phyloP scores from a whole-genome alignment of 2,329 filamentous ascomycete species.

The Ilyonectria robusta region DNA sequence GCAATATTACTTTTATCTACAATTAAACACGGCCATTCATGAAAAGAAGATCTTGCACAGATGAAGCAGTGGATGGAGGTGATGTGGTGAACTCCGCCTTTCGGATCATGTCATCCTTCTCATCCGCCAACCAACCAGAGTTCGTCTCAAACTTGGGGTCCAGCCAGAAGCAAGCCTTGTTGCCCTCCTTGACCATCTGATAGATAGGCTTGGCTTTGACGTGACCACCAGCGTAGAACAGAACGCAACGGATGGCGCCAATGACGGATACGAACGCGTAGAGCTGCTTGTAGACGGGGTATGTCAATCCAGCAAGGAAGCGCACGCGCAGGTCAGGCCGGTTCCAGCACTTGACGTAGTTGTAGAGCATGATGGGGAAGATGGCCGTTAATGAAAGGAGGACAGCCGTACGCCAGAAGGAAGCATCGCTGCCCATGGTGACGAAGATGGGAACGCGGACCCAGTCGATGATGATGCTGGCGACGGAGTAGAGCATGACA shows the following conservation, averaged over 20 bases:
- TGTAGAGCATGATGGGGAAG: conserved; percentile 24
- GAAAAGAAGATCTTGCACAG: not conserved
- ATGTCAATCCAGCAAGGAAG: conserved; percentile 19
- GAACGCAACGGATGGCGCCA: conserved; percentile 21
- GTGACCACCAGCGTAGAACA: conserved; percentile 28
- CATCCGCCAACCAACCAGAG: conserved; percentile 27
- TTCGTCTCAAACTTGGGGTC: conserved; percentile 29
- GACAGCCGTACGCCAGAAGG: conserved; percentile 12
- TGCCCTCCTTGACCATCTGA: conserved; percentile 23
- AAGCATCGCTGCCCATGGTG: conserved; percentile 12
- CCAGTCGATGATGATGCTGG: conserved; percentile 24
- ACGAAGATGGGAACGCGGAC: conserved; percentile 28
- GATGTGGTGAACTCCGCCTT: not conserved
- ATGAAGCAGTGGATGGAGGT: not conserved
- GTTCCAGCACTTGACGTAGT: conserved; percentile 24
- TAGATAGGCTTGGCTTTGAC: conserved; percentile 28
- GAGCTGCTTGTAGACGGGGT: conserved; percentile 28
- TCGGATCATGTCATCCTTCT: conserved; percentile 20
- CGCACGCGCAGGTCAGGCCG: conserved; percentile 19
- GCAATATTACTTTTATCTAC: not conserved
- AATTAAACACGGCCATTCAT: too few species aligned
- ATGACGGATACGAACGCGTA: conserved; percentile 28
- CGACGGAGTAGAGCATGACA: conserved; percentile 24
- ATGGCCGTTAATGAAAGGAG: conserved; percentile 14
- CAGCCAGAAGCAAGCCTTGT: conserved; percentile 27